Evolutionary conservation across 2,329 filamentous ascomycete genomes (phyloP), one percentile per base, ranked within the genome.

Genomic region (Fusarium algeriense): DNA sequence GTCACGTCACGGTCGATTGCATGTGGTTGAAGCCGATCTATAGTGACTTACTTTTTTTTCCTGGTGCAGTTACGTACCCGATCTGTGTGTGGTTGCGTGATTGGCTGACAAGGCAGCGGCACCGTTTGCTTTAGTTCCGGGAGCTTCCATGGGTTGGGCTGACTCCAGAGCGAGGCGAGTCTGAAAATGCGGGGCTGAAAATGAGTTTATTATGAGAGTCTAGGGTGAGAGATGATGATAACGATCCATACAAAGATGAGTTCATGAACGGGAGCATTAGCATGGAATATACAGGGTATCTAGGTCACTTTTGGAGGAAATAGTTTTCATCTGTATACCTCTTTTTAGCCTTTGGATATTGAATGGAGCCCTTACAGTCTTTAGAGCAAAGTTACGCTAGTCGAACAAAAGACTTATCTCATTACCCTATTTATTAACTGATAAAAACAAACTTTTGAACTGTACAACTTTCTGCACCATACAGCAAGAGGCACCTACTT

Each of bases 111-210:
- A 23, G 13, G 20, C 52, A 37, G 52, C 59, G 53, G 63, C 61
- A 66, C 68, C 74, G 74, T 73, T 75, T 64, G 60, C 61, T 67
- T 76, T 76, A 73, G 61, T 73, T 67, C 74, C 74, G 74, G 74
- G 65, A 74, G 69, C 74, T 60, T 60, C 74, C 70, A 76, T 65
- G 60, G 48, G 41, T 23, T 64, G 41, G 59, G 43, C 62, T 64
- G 57, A 41, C 48, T 54, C 60, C 61, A 60, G 65, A 50, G 55
- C 53, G 35, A 65, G 62, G 62, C 60, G 60, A 70, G 71, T 60
- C 64, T 50, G 64, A 34, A 67, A 73, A 71, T 75, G 73, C 64
- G 71, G 73, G 72, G 71, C 73, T 50, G 35, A 43, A 43, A 15
- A 14, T 56, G 35, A 44, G 37, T 35, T 28, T 53, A 34, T 46